Base-by-base conservation (phyloP, 768 basidiomycete genomes). In the Gymnopilus junonius region DNA sequence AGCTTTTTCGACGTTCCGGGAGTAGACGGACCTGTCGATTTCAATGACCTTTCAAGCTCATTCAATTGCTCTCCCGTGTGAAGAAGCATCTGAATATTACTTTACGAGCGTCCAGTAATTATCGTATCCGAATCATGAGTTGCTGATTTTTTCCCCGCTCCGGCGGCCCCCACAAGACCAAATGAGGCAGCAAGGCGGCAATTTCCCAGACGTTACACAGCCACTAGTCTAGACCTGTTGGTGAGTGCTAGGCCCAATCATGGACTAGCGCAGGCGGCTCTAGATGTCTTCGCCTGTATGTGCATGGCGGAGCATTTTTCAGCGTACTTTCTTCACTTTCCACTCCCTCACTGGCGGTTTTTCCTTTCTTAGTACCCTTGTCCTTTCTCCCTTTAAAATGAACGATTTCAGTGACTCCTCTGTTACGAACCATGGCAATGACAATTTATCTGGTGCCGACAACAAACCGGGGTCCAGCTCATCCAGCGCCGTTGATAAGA, bases 41-140 rank as follows among this genome's bases (percentile, higher is more conserved):
- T 63, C 31, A 63, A 63, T 20, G 55, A 63, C 43, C 23, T 21
- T n/a, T 21, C 62, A 3, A 53, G 46, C 43, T 63, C 62, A 11
- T 63, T 63, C 35, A 21, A 21, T 17, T 63, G 62, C 46, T 51
- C 55, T 39, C 35, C 62, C 1, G 37, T 63, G 3, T 40, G 27
- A 25, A 35, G 20, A 15, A 5, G 17, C n/a, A 20, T 55, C 8
- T 35, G 15, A 17, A 39, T 39, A 8, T 35, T 17, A 37, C 8
- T 42, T 55, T 55, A n/a, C n/a, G n/a, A n/a, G n/a, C n/a, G n/a
- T n/a, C n/a, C n/a, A n/a, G n/a, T n/a, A n/a, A n/a, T n/a, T n/a
- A n/a, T n/a, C n/a, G n/a, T n/a, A n/a, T n/a, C n/a, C n/a, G n/a
- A n/a, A n/a, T n/a, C n/a, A n/a, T n/a, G n/a, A n/a, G n/a, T n/a